Base-by-base conservation (phyloP, 441 rosid species). In the Populus hybrid region DNA sequence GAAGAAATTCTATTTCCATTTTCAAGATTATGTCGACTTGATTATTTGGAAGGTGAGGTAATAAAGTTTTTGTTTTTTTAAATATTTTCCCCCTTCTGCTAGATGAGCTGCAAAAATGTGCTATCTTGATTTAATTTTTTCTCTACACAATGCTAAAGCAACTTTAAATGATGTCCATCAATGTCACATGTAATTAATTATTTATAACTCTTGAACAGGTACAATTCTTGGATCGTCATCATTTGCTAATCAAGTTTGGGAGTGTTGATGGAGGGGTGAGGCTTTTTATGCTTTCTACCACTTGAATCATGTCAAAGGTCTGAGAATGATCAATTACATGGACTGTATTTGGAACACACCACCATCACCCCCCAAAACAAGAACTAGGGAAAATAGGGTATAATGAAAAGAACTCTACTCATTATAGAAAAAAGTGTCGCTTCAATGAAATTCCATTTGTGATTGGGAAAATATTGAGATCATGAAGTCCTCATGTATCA, bases 231-330 rank as follows among this genome's bases (percentile, higher is more conserved):
- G 99, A 95, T 83, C 92, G 97, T 50, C 97, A 90, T 70, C 98
- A 95, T 85, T 83, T 95, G 85, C 88, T 95, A 69, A 88, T 95
- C 79, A 95, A 94, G 89, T 89, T 95, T 82, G 97, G 98, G 70
- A 91, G 97, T 70, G 94, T 91, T 79, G 99, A 95, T 83, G 99
- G 92, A 83, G 97, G 89, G 90, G 98, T 95, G 82, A 89, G 99
- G 46, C 82, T 68, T 75, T 79, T 65, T 26, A 63, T 75, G 70
- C 65, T 69, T 74, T 73, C 30, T 71, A 24, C 68, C 42, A 32
- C 34, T 68, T 12, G 76, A 68, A 46, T 46, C 24, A 78, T 38
- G 32, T 26, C 67, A 0, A n/a, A 53, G 32, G 30, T 65, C 24
- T 32, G 26, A 69, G 35, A 53, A 28, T 19, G 18, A 53, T 69